Evolutionary conservation across 1,139 yeast genomes (phyloP).

Genomic region (Hemisphaericaspora xylanilytica): DNA sequence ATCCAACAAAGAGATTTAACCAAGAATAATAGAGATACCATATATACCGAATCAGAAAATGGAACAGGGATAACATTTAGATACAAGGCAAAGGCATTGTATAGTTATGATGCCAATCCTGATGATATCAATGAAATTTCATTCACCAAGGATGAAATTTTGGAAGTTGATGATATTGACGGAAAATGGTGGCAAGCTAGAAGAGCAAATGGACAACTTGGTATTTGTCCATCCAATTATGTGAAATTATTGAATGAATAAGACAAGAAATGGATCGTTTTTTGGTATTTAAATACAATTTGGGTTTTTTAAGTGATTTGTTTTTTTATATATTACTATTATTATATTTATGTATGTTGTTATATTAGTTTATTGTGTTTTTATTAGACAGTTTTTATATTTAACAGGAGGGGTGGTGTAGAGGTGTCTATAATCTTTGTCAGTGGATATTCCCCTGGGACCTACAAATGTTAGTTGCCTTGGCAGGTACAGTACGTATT

Average conservation of each 20-base stretch:
- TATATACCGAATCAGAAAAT: slow-evolving; percentile 25
- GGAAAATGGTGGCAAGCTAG: slow-evolving; percentile 99
- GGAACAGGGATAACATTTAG: slow-evolving; percentile 57
- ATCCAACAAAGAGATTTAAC: slow-evolving; percentile 35
- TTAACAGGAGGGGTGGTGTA: not conserved
- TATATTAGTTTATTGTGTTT: no score
- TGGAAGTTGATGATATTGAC: slow-evolving; percentile 88
- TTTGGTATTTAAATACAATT: no score
- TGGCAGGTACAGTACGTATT: no score
- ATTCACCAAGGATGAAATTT: slow-evolving; percentile 82
- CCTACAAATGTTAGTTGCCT: no score
- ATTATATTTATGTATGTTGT: no score
- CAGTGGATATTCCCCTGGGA: no score
- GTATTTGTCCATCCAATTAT: slow-evolving; percentile 95
- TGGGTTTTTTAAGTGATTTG: no score
- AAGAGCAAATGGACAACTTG: slow-evolving; percentile 85
- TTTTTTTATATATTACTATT: no score
- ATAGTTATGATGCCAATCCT: slow-evolving; percentile 87
- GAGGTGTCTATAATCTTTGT: no score
- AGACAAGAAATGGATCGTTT: not conserved
- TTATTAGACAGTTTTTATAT: not conserved
- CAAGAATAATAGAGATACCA: slow-evolving; percentile 31
- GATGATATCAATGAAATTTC: slow-evolving; percentile 93
- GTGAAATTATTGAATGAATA: slow-evolving; percentile 59
- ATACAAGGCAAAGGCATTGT: slow-evolving; percentile 82